Conservation (phyloP, 129 eudicot species). For the Smallanthus sonchifolius region DNA sequence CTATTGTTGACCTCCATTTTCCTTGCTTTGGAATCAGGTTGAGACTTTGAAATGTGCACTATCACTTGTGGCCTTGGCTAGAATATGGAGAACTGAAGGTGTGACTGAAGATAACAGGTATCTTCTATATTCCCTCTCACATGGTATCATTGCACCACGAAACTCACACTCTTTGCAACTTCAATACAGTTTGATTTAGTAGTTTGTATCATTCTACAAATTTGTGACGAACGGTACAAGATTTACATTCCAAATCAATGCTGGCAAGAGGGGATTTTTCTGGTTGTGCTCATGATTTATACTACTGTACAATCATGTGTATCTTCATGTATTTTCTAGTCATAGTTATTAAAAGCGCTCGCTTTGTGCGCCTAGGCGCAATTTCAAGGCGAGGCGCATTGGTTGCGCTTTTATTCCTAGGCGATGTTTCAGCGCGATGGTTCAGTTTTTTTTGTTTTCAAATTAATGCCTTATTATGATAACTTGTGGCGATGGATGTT, state of each 20-base stretch:
- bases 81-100: conserved; percentile 88
- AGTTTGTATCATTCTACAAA: background rate
- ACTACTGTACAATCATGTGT: background rate
- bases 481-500: too few relatives aligned
- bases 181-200: background rate
- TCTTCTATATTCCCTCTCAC: conserved; percentile 4
- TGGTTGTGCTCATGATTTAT: background rate
- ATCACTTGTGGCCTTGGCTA: conserved; percentile 77
- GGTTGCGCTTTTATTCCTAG: too few relatives aligned
- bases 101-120: conserved; percentile 97
- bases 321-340: background rate
- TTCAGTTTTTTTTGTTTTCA: too few relatives aligned
- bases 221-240: background rate
- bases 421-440: too few relatives aligned
- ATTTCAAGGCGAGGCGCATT: too few relatives aligned
- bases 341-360: too few relatives aligned
- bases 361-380: too few relatives aligned
- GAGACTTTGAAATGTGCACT: conserved; percentile 90
- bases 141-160: background rate
- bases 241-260: background rate
- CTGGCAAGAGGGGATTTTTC: background rate
- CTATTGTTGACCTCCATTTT: conserved; percentile 1
- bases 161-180: background rate
- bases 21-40: conserved; percentile 50
- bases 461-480: too few relatives aligned